Conservation (phyloP, 2,329 filamentous ascomycete genomes). For the Diplocarpon mali region DNA sequence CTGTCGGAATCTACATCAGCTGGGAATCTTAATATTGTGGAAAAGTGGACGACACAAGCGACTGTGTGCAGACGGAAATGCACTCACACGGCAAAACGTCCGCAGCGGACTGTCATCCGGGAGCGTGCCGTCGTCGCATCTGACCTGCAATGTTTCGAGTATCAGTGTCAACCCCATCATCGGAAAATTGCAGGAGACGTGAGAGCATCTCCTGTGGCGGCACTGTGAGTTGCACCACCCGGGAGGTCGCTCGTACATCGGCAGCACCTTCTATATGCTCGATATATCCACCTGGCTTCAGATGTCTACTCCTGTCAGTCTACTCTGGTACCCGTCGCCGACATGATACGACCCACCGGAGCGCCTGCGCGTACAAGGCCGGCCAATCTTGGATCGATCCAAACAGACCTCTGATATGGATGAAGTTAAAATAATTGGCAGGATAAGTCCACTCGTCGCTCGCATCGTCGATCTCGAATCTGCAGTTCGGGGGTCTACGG, state of each 20-base stretch:
- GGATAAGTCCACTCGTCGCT: constrained; percentile 32
- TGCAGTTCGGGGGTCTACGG: constrained; percentile 41
- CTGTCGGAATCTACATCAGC: constrained; percentile 4
- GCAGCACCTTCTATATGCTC: constrained; percentile 24
- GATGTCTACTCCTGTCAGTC: constrained; percentile 18
- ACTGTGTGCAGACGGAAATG: background rate
- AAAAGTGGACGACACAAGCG: background rate
- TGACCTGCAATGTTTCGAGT: constrained; percentile 5
- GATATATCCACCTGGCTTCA: constrained; percentile 30
- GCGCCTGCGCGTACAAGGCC: constrained; percentile 39
- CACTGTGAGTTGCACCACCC: no score
- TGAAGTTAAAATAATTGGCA: constrained; percentile 43
- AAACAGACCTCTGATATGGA: constrained; percentile 46
- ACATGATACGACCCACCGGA: constrained; percentile 27
- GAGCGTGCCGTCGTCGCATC: constrained; percentile 37
- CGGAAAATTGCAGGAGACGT: background rate
- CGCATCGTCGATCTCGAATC: constrained; percentile 55
- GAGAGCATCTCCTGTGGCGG: no score
- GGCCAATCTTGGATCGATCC: constrained; percentile 47
- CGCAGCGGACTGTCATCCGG: constrained; percentile 29
- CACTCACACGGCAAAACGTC: constrained; percentile 29
- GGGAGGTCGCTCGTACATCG: background rate
- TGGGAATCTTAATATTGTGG: background rate
- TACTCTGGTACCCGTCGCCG: no score
- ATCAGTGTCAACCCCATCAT: background rate